A percentile compares a stretch with the other conserved stretches of the same genome.
Evolutionary conservation across 1,284 basidiomycete species (phyloP).

Genomic region (Heimioporus punctisporus): DNA sequence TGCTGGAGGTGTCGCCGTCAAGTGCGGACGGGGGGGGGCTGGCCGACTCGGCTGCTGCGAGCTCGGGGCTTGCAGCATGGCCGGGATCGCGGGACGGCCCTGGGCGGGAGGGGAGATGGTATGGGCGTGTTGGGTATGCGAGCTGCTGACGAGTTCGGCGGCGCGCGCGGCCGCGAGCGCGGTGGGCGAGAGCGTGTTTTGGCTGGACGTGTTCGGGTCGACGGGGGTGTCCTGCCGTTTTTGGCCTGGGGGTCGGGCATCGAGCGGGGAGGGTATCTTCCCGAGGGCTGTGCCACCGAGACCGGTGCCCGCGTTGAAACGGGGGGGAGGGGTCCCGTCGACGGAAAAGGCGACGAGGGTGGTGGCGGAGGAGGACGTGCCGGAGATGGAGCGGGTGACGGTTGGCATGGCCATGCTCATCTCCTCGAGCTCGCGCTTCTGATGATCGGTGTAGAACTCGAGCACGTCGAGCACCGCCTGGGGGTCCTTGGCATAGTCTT

Average conservation of each 20-base stretch:
- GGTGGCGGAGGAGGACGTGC: slow-evolving; percentile 13
- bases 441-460: slow-evolving; percentile 98
- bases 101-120: slow-evolving; percentile 34
- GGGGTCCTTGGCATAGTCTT: slow-evolving; percentile 97
- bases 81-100: slow-evolving; percentile 33
- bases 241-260: slow-evolving; percentile 38
- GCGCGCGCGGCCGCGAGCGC: slow-evolving; percentile 54
- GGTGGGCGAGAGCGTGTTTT: slow-evolving; percentile 44
- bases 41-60: slow-evolving; percentile 48
- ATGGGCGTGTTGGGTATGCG: slow-evolving; percentile 49
- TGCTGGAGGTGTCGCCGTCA: slow-evolving; percentile 51
- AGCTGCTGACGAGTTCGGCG: slow-evolving; percentile 65
- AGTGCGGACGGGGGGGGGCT: slow-evolving; percentile 55
- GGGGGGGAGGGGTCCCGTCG: slow-evolving; percentile 53
- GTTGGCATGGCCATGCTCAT: slow-evolving; percentile 41
- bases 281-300: slow-evolving; percentile 65
- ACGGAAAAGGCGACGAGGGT: slow-evolving; percentile 33
- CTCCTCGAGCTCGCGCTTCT: slow-evolving; percentile 88
- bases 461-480: slow-evolving; percentile 98
- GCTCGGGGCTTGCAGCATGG: slow-evolving; percentile 26
- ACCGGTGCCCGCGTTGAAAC: slow-evolving; percentile 88
- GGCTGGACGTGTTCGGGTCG: slow-evolving; percentile 19
- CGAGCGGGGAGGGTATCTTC: slow-evolving; percentile 44
- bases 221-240: slow-evolving; percentile 61
- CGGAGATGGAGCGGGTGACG: slow-evolving; percentile 28